Conservation (phyloP, 2,329 filamentous ascomycete genomes). For the Nannizziopsis arthrosporioides region DNA sequence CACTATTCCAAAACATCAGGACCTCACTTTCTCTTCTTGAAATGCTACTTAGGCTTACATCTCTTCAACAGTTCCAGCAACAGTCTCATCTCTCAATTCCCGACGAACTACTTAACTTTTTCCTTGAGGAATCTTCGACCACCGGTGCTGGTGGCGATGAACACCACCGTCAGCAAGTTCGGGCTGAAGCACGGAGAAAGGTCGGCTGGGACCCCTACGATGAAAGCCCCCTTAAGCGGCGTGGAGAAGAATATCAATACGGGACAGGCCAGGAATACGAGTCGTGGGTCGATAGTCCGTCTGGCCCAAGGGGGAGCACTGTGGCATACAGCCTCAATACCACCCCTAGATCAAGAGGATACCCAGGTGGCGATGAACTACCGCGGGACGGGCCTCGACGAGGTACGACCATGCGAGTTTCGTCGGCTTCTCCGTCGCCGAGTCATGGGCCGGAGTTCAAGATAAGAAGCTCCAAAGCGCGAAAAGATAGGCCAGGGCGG, state of each 20-base stretch:
- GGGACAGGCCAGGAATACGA: conserved; percentile 18
- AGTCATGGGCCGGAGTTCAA: background rate
- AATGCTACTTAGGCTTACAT: conserved; percentile 73
- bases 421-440: conserved; percentile 2
- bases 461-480: background rate
- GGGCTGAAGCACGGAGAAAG: conserved; percentile 48
- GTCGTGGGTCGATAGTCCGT: conserved; percentile 5
- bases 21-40: conserved; percentile 72
- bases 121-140: conserved; percentile 58
- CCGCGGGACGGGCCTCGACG: background rate
- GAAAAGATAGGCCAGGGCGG: background rate
- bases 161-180: conserved; percentile 47
- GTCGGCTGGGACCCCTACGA: conserved; percentile 64
- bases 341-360: background rate
- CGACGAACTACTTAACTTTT: conserved; percentile 81
- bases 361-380: background rate
- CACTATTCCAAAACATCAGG: conserved; percentile 43
- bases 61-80: conserved; percentile 86
- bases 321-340: background rate
- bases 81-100: conserved; percentile 77
- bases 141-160: conserved; percentile 54
- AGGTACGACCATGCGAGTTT: background rate
- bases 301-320: background rate
- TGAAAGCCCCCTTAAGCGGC: conserved; percentile 54
- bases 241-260: conserved; percentile 55